phyloP scores from a whole-genome alignment of 75 land plant species.

The Picea glauca region DNA sequence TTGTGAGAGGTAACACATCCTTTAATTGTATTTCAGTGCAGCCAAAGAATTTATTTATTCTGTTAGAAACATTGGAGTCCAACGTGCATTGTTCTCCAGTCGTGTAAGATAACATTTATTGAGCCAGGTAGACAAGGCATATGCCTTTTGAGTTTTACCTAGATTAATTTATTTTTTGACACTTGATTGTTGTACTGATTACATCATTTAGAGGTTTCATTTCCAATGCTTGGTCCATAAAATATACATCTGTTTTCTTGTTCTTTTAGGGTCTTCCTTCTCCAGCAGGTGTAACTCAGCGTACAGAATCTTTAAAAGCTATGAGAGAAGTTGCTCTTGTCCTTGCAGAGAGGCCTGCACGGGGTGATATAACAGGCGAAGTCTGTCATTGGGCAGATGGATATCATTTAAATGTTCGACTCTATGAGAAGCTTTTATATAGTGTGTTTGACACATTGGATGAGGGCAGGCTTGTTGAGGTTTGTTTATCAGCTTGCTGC shows the following conservation, averaged over 20 bases:
- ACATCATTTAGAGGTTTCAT: not conserved
- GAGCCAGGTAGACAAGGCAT: not conserved
- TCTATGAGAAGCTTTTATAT: constrained; percentile 84
- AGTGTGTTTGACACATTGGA: constrained; percentile 95
- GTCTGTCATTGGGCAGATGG: constrained; percentile 99
- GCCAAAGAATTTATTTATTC: not conserved
- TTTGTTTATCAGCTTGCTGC: constrained; percentile 12
- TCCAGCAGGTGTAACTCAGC: constrained; percentile 82
- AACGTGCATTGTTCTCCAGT: not conserved
- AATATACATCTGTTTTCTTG: not conserved
- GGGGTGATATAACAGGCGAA: constrained; percentile 96
- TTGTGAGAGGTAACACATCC: constrained; percentile 9
- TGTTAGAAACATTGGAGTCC: not conserved
- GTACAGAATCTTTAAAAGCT: constrained; percentile 77
- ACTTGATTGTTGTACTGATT: not conserved
- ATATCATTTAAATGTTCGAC: constrained; percentile 83
- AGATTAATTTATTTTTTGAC: not conserved
- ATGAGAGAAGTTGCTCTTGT: constrained; percentile 69
- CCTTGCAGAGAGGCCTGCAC: constrained; percentile 94
- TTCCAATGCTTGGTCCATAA: not conserved
- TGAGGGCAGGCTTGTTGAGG: constrained; percentile 97
- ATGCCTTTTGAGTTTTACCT: not conserved
- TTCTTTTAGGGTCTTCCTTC: constrained; percentile 62
- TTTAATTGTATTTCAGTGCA: not conserved
- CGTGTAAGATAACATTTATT: not conserved